A percentile compares a stretch with the other conserved stretches of the same genome.
These are phyloP conservation scores for Penicillium cosmopolitanum DNA, from an alignment of 495 filamentous ascomycete genomes.

Conservation along the genomic window DNA sequence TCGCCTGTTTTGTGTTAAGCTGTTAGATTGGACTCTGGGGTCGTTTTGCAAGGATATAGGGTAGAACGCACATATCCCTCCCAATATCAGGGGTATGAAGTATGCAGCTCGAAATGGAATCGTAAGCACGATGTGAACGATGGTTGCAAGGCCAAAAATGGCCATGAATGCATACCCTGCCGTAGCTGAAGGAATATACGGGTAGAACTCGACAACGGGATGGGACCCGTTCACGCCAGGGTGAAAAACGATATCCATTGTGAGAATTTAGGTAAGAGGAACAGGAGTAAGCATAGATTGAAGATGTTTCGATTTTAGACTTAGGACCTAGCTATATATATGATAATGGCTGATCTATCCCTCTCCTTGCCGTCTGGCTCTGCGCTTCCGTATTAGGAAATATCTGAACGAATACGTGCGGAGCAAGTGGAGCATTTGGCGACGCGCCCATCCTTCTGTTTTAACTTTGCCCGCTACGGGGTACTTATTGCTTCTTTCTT, in stretches of 20 bases:
- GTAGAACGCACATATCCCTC: slow-evolving; percentile 56
- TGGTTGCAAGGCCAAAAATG: slow-evolving; percentile 46
- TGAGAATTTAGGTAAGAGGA: not conserved
- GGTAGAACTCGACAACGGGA: slow-evolving; percentile 49
- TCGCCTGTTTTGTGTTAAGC: slow-evolving; percentile 34
- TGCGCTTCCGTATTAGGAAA: slow-evolving; percentile 30
- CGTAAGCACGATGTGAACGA: slow-evolving; percentile 46
- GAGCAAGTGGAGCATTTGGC: slow-evolving; percentile 9
- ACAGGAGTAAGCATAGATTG: not conserved
- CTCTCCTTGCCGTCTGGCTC: slow-evolving; percentile 6
- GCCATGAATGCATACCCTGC: slow-evolving; percentile 53
- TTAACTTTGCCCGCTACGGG: not conserved
- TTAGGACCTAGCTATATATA: slow-evolving; percentile 12
- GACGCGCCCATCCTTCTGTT: slow-evolving; percentile 1
- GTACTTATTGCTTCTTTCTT: slow-evolving; percentile 13
- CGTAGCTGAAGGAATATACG: slow-evolving; percentile 50
- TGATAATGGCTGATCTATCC: slow-evolving; percentile 11
- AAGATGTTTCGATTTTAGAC: not conserved
- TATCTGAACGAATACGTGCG: slow-evolving; percentile 39
- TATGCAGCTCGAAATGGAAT: slow-evolving; percentile 52
- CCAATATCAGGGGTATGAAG: slow-evolving; percentile 58
- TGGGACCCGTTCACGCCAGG: slow-evolving; percentile 35
- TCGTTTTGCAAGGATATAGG: not conserved
- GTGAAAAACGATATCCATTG: slow-evolving; percentile 42
- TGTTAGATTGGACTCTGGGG: not conserved